Percentiles rank a stretch among this genome's conserved stretches.
Conservation (phyloP, 2,329 filamentous ascomycete genomes). For the Fusarium chaquense region DNA sequence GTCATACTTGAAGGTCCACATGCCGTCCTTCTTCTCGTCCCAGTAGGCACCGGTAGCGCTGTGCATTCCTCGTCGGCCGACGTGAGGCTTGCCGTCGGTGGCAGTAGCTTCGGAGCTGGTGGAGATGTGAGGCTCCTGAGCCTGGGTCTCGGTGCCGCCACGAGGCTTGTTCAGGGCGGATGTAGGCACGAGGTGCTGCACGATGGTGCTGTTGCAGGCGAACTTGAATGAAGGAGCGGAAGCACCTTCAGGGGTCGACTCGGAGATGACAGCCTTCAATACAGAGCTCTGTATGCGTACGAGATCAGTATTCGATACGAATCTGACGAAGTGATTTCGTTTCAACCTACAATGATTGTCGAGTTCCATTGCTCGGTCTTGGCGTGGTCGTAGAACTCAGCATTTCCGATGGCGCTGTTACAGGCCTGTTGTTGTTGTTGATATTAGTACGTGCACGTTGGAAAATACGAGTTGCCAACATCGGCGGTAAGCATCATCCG, state of each 20-base stretch:
- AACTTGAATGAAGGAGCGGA: conserved; percentile 84
- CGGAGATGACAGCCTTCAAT: conserved; percentile 81
- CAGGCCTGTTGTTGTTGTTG: conserved; percentile 73
- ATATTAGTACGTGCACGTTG: conserved; percentile 29
- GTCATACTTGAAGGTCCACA: conserved; percentile 91
- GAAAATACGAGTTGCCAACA: conserved; percentile 7
- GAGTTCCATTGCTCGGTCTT: conserved; percentile 92
- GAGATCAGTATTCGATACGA: conserved; percentile 29
- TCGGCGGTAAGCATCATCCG: conserved; percentile 42
- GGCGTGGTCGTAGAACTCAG: conserved; percentile 86
- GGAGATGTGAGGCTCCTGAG: conserved; percentile 65
- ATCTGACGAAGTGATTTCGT: conserved; percentile 2
- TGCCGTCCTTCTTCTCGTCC: conserved; percentile 91
- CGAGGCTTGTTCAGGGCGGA: conserved; percentile 72
- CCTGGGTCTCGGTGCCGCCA: conserved; percentile 60
- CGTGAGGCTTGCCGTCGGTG: conserved; percentile 75
- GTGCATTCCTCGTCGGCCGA: conserved; percentile 91
- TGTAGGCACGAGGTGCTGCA: conserved; percentile 86
- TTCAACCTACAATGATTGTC: conserved; percentile 80
- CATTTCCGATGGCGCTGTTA: conserved; percentile 77
- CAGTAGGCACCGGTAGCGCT: conserved; percentile 87
- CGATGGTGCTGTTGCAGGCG: conserved; percentile 97
- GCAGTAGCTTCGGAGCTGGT: conserved; percentile 66
- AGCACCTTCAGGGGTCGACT: conserved; percentile 71
- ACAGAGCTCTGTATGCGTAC: conserved; percentile 73